A percentile compares a stretch with the other conserved stretches of the same genome.
These are phyloP conservation scores for Pythium vanterpoolii DNA, from an alignment of 352 stramenopile genomes.

Conservation along the genomic window DNA sequence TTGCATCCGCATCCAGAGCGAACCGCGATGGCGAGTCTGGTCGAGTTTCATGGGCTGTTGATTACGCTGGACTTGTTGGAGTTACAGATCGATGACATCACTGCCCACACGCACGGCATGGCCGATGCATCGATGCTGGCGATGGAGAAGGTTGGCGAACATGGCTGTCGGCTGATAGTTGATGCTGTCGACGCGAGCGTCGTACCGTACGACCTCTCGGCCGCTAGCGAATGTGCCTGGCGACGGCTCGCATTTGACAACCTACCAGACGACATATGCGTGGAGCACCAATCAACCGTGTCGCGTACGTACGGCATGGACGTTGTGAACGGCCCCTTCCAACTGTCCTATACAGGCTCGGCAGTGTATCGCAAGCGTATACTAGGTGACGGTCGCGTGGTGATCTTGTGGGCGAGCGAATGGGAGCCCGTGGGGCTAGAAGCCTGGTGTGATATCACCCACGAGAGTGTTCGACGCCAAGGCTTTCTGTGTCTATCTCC, in stretches of 20 bases:
- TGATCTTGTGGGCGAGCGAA: slow-evolving; percentile 9
- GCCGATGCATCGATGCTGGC: neutral
- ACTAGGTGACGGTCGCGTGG: neutral
- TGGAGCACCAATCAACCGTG: neutral
- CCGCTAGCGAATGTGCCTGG: slow-evolving; percentile 4
- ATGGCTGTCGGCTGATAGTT: slow-evolving; percentile 1
- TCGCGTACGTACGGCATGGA: slow-evolving; percentile 9
- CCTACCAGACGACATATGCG: neutral
- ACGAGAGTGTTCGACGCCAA: slow-evolving; percentile 11
- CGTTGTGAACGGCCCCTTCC: neutral
- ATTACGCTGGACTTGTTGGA: slow-evolving; percentile 12
- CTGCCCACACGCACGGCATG: neutral
- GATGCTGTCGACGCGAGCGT: neutral
- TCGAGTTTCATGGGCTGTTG: slow-evolving; percentile 10
- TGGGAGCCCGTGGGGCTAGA: neutral
- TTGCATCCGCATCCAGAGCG: neutral
- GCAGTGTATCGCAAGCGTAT: slow-evolving; percentile 6
- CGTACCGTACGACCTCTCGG: neutral
- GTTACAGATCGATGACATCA: neutral
- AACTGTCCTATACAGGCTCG: neutral
- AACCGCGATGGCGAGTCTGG: neutral
- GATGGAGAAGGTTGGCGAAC: neutral
- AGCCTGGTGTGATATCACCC: neutral
- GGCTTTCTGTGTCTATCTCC: slow-evolving; percentile 8
- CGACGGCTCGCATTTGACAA: slow-evolving; percentile 1